Evolutionary conservation across 257 asterid species (phyloP).

Genomic region (Nicotiana obtusifolia): DNA sequence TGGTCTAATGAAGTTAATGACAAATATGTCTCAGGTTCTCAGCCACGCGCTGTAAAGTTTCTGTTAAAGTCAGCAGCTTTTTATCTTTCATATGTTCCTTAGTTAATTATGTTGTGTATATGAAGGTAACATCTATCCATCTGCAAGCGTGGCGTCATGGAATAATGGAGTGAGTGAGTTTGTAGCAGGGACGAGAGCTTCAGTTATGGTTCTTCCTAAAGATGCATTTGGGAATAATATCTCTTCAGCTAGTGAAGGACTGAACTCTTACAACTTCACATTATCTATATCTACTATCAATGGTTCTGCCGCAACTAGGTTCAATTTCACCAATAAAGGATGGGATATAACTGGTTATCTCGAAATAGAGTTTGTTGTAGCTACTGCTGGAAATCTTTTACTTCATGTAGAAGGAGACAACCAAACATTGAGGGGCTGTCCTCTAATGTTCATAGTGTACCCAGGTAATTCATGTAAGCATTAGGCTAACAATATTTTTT

Average conservation of each 20-base stretch:
- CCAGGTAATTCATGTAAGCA: constrained; percentile 52
- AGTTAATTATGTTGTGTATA: background rate
- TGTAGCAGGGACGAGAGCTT: constrained; percentile 52
- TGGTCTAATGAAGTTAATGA: background rate
- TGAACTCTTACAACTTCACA: constrained; percentile 33
- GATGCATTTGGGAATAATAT: constrained; percentile 91
- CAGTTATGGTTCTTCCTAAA: constrained; percentile 56
- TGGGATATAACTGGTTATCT: constrained; percentile 55
- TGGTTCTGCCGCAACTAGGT: constrained; percentile 38
- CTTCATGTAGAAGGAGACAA: constrained; percentile 55
- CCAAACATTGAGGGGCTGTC: constrained; percentile 60
- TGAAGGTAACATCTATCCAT: constrained; percentile 70
- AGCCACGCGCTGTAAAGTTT: background rate
- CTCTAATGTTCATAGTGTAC: constrained; percentile 54
- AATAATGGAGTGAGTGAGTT: constrained; percentile 44
- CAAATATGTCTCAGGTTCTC: background rate
- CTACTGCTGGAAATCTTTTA: constrained; percentile 56
- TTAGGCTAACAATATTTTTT: background rate
- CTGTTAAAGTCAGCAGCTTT: background rate
- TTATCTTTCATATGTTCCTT: background rate
- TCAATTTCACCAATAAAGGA: constrained; percentile 42
- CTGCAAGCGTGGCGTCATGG: constrained; percentile 69
- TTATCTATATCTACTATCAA: constrained; percentile 29
- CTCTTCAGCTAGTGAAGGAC: constrained; percentile 39
- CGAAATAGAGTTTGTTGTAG: constrained; percentile 42